Conservation (phyloP, 139 green algal genomes). For the Bryopsis sp. region DNA sequence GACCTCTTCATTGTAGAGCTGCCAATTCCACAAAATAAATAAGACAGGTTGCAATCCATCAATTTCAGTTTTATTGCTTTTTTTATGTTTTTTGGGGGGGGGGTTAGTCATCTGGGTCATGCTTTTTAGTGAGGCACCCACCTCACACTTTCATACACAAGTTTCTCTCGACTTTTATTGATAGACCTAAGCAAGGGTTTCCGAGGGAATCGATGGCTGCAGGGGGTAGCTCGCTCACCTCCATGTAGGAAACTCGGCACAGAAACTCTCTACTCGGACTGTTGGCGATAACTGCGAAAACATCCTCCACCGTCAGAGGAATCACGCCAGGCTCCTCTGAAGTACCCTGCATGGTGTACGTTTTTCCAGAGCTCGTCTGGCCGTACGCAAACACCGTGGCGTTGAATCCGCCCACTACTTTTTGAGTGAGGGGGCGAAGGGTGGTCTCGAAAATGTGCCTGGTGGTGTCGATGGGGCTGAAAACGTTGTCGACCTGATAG, state of each 20-base stretch:
- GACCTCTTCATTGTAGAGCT: conserved; percentile 98
- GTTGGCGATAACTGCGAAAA: conserved; percentile 57
- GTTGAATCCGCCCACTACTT: conserved; percentile 82
- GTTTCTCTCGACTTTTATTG: no score
- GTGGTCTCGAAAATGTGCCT: conserved; percentile 60
- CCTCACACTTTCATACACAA: no score
- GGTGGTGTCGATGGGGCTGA: conserved; percentile 45
- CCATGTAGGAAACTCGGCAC: conserved; percentile 93
- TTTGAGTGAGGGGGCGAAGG: conserved; percentile 47
- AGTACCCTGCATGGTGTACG: conserved; percentile 86
- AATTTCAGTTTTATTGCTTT: not conserved
- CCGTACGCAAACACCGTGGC: conserved; percentile 95
- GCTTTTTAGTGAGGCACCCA: no score
- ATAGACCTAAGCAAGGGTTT: not conserved
- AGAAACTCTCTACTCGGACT: conserved; percentile 76
- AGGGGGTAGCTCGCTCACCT: conserved; percentile 45
- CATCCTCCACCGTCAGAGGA: conserved; percentile 31
- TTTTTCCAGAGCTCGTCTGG: conserved; percentile 92
- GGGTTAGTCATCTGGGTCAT: no score
- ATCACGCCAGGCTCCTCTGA: conserved; percentile 67
- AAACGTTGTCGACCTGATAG: conserved; percentile 74
- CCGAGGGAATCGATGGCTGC: not conserved
- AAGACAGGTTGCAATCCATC: not conserved
- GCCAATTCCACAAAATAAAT: conserved; percentile 12
- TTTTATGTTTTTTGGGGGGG: no score